Base-by-base conservation (phyloP, 129 eudicot genomes). In the Escallonia herrerae region DNA sequence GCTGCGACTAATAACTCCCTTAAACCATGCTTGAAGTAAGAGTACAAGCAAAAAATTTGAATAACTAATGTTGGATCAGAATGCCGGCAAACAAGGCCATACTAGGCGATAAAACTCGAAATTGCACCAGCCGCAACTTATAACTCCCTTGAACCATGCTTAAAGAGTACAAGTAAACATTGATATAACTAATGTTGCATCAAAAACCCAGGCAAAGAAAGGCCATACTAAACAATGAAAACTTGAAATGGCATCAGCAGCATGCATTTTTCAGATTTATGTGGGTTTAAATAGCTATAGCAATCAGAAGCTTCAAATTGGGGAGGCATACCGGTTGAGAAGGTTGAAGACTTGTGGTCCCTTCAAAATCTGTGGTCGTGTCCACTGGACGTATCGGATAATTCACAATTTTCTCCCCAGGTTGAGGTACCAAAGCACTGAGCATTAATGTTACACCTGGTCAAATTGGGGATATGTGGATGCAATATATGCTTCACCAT, bases 331-430 rank as follows among this genome's bases (percentile, higher is more conserved):
- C 98, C 83, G 86, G 95, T 82, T 83, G 98, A 64, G 91, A 62
- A 60, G 96, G 95, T 69, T 93, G 96, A 59, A 93, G 86, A 76
- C 81, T 89, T 60, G 95, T 71, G 2, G 98, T 93, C 71, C 98
- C 98, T 79, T 88, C 98, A 68, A 93, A 88, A 85, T 93, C 96
- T 38, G 96, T 93, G 58, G 74, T 81, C 22, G 91, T 83, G 77
- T 93, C 98, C 75, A 93, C 96, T 40, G 98, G 98, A 64, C 98
- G 89, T 51, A 74, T 83, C 38, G 95, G 98, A 72, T 93, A 93
- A 76, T 86, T 88, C 49, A 93, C 89, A 45, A 75, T 81, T 82
- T 93, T 93, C 74, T 93, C 98, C 76, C 88, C 95, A 10, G 95
- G 89, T 70, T 86, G 94, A 7, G 96, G 78, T 67, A 83, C 91